Evolutionary conservation across 148 eudicot species (phyloP).

Genomic region (Cornus controversa): DNA sequence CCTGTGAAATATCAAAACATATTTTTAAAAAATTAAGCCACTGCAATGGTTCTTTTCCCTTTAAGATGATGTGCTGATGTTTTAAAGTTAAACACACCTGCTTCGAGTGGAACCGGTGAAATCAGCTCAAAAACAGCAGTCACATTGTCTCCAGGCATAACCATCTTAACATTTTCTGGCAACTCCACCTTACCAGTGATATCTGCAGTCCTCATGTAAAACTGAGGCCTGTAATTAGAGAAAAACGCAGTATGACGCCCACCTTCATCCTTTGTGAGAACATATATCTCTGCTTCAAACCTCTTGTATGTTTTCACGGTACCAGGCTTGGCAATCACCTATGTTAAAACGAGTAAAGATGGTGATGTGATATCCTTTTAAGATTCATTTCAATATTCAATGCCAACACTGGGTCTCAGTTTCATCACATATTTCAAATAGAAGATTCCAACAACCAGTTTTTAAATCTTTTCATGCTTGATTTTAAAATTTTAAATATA

Average conservation of each 20-base stretch:
- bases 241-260: slow-evolving; percentile 91
- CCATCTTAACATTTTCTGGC: slow-evolving; percentile 98
- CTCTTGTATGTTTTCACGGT: slow-evolving; percentile 66
- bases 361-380: slow-evolving; percentile 1
- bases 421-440: slow-evolving; percentile 1
- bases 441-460: not conserved
- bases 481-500: not conserved
- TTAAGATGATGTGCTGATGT: not conserved
- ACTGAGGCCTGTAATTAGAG: slow-evolving; percentile 86
- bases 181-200: slow-evolving; percentile 82
- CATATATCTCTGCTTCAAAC: slow-evolving; percentile 93
- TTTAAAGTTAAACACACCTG: slow-evolving; percentile 44
- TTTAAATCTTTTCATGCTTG: not conserved
- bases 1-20: not conserved
- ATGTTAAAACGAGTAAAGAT: slow-evolving; percentile 8
- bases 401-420: not conserved
- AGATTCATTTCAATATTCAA: not conserved
- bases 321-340: slow-evolving; percentile 96
- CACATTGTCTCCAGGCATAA: slow-evolving; percentile 98
- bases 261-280: slow-evolving; percentile 94
- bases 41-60: not conserved
- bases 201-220: slow-evolving; percentile 92
- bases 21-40: not conserved
- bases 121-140: slow-evolving; percentile 91
- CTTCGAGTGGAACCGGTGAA: slow-evolving; percentile 74